These are phyloP conservation scores for Neoascochyta sp. DNA, from an alignment of 2,329 filamentous ascomycete species.

Conservation along the genomic window DNA sequence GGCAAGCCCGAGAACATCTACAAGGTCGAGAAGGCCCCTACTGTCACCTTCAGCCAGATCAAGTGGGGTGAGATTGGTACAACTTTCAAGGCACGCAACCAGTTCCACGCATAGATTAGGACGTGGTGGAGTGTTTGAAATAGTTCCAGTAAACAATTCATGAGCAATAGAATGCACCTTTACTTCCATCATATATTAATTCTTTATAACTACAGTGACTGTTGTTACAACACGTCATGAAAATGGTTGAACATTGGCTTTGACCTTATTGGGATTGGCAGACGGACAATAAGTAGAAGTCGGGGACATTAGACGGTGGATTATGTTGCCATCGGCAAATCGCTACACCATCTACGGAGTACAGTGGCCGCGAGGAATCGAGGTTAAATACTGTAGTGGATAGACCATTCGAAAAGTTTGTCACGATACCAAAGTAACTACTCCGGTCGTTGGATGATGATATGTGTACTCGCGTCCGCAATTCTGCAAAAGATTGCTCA, in stretches of 20 bases:
- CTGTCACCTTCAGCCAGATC: constrained; percentile 56
- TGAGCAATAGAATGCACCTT: too few relatives aligned
- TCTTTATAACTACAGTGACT: neutral
- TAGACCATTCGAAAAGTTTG: too few relatives aligned
- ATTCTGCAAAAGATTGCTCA: too few relatives aligned
- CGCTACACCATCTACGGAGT: too few relatives aligned
- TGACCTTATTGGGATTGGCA: constrained; percentile 16
- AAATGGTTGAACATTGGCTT: constrained; percentile 20
- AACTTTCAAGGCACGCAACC: constrained; percentile 40
- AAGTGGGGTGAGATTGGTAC: constrained; percentile 60
- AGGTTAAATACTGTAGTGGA: too few relatives aligned
- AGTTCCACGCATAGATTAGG: constrained; percentile 15
- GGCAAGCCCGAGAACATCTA: constrained; percentile 51
- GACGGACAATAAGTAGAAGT: constrained; percentile 13
- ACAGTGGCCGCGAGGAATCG: too few relatives aligned
- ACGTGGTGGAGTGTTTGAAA: too few relatives aligned
- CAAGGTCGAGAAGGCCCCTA: constrained; percentile 47
- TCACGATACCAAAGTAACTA: too few relatives aligned
- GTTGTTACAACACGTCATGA: neutral
- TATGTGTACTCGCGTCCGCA: too few relatives aligned
- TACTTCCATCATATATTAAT: neutral
- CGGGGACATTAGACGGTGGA: neutral
- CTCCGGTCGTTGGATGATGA: too few relatives aligned
- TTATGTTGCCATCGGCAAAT: neutral
- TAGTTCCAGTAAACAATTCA: too few relatives aligned